Base-by-base conservation (phyloP, 805 yeast species). In the Saturnispora bothae region DNA sequence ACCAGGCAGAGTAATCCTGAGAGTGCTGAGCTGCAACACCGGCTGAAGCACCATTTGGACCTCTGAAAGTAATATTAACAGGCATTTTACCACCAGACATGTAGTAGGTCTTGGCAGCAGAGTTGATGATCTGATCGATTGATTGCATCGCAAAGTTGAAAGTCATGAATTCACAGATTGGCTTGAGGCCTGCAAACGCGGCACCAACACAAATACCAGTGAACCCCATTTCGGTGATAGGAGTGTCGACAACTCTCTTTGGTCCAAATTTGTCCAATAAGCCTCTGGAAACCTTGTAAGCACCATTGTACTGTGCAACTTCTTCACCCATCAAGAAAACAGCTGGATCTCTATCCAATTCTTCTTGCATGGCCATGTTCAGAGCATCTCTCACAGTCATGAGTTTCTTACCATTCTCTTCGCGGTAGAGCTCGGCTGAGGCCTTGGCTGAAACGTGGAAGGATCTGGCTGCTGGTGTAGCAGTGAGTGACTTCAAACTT, bases 21-120 rank as follows among this genome's bases (percentile, higher is more conserved):
- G 98, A 92, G 69, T 92, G 99, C 68, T 92, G 99, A 43, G 99
- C 99, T 53, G 76, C 99, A 52, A 92, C 98, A 76, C 97, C 97
- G 35, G 96, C 96, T 51, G 98, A 96, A 35, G 98, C 96, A 66
- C 98, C 99, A 65, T 92, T 92, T 45, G 99, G 97, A 56, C 99
- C 99, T 68, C 99, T 81, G 73, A 92, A 92, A 39, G 95, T 88
- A 58, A 89, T 84, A 66, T 84, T 88, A 72, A 96, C 88, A 46
- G 89, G 89, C 66, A 88, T 96, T 47, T 78, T 83, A 71, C 99
- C 99, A 63, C 99, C 99, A 47, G 96, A 84, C 99, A 92, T 92
- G 71, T 92, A 92, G 65, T 78, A 85, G 36, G 98, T 92, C 73
- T 89, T 92, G 47, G 97, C 99, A 38, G 96, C 97, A 41, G 97